Evolutionary conservation across 2,329 filamentous ascomycete genomes (phyloP), one percentile per base, ranked within the genome.

Genomic region (Colletotrichum scovillei): DNA sequence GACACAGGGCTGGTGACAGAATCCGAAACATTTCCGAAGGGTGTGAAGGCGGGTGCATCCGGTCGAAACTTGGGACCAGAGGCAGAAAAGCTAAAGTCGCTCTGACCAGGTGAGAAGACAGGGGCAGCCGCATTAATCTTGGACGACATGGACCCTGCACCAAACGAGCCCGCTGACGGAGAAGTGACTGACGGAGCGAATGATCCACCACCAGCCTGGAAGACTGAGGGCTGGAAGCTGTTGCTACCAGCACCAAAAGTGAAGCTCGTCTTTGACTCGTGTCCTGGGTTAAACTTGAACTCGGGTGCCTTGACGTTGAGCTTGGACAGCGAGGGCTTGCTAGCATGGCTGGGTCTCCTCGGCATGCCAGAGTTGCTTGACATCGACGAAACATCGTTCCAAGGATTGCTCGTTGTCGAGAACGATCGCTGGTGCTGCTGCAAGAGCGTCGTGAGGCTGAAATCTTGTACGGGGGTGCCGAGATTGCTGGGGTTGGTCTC

Each of bases 231-330:
- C 76, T 91, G 86, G 80, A 88, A 88, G 60, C 77, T 78, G 63
- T 78, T 84, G 60, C n/a, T 63, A 53, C 80, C 81, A 26, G 84
- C 83, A 74, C 84, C 83, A 73, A 90, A 90, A 52, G 84, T 84
- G 78, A 90, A 90, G 19, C 83, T 81, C 42, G 87, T 86, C 49
- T 86, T 84, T 77, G 90, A 91, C 30, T 82, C 83, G 77, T 81
- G 88, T 3, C 83, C 81, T 4, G 89, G 89, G 74, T 90, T 90
- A 82, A 96, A 96, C 77, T 92, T 94, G 86, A 98, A 98, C 79
- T 97, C 94, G 59, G 95, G 93, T 0, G 96, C 96, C 75, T 93
- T 91, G 35, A 97, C 95, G 78, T 98, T 98, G 77, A 98, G 89
- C 76, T 92, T 95, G 0, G 95, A 94, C 56, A 92, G 82, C 0